Evolutionary conservation across 78 protist species (phyloP).

Genomic region (Guillardia theta): DNA sequence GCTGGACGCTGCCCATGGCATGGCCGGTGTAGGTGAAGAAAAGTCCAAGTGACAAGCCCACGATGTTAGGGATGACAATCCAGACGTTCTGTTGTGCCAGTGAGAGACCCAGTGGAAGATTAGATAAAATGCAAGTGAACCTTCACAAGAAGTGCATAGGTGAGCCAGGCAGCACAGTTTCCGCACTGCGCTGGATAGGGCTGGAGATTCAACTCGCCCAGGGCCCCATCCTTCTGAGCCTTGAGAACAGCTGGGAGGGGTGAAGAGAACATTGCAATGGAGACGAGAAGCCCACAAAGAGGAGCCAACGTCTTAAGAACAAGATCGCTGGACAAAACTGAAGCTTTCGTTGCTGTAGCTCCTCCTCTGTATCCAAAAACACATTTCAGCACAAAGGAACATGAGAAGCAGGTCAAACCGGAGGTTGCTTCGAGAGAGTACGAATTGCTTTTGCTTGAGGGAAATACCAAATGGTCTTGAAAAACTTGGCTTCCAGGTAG

Average conservation of each 20-base stretch:
- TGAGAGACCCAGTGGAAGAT: background rate
- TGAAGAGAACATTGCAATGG: background rate
- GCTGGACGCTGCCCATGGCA: background rate
- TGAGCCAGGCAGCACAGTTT: background rate
- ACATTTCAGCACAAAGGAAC: too few relatives aligned
- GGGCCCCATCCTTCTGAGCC: background rate
- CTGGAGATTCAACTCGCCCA: background rate
- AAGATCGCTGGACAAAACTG: too few relatives aligned
- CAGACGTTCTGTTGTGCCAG: background rate
- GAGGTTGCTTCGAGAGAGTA: too few relatives aligned
- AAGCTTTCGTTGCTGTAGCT: too few relatives aligned
- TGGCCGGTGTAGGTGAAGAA: background rate
- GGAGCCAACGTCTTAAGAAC: background rate
- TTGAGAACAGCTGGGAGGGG: background rate
- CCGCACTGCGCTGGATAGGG: slow-evolving; percentile 4
- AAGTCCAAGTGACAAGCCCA: background rate
- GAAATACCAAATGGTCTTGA: too few relatives aligned
- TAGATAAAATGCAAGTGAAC: background rate
- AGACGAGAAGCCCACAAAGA: background rate
- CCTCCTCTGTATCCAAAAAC: too few relatives aligned
- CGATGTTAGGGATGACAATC: background rate
- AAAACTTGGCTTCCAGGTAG: too few relatives aligned
- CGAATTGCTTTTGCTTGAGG: too few relatives aligned
- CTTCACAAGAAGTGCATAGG: background rate
- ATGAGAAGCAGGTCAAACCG: too few relatives aligned